These are phyloP conservation scores for Vinca minor DNA, from an alignment of 257 asterid genomes.

Conservation along the genomic window DNA sequence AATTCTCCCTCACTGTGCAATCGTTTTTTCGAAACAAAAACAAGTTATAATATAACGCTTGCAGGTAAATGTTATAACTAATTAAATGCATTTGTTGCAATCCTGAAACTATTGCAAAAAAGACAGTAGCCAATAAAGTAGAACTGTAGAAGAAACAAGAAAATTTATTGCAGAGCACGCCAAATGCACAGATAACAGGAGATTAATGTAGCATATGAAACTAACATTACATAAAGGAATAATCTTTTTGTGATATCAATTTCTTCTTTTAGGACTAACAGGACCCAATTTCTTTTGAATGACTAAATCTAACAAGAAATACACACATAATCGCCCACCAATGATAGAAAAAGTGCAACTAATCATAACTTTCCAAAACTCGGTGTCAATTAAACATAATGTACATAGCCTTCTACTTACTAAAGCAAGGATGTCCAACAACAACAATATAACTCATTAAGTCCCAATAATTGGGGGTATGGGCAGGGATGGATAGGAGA, in stretches of 20 bases:
- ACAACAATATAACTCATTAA: too few species aligned
- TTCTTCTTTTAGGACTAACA: not conserved
- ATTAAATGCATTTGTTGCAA: not conserved
- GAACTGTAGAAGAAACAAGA: not conserved
- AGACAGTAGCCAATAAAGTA: not conserved
- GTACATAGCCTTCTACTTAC: too few species aligned
- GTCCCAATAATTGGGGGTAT: too few species aligned
- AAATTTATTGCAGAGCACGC: not conserved
- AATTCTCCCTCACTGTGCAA: conserved; percentile 54
- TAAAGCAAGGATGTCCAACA: not conserved
- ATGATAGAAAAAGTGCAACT: not conserved
- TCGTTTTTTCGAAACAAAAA: not conserved
- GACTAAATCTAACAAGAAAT: not conserved
- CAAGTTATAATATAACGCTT: too few species aligned
- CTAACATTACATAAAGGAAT: not conserved
- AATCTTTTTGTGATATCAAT: not conserved
- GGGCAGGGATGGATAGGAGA: too few species aligned
- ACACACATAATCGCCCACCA: not conserved
- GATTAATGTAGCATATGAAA: not conserved
- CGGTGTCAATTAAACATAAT: not conserved
- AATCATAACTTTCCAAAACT: not conserved
- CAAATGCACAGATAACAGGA: not conserved
- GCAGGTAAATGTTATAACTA: not conserved
- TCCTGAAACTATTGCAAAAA: not conserved
- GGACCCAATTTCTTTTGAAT: not conserved